phyloP scores from a whole-genome alignment of 176 grass and related monocot genomes.

The Phoenix dactylifera region DNA sequence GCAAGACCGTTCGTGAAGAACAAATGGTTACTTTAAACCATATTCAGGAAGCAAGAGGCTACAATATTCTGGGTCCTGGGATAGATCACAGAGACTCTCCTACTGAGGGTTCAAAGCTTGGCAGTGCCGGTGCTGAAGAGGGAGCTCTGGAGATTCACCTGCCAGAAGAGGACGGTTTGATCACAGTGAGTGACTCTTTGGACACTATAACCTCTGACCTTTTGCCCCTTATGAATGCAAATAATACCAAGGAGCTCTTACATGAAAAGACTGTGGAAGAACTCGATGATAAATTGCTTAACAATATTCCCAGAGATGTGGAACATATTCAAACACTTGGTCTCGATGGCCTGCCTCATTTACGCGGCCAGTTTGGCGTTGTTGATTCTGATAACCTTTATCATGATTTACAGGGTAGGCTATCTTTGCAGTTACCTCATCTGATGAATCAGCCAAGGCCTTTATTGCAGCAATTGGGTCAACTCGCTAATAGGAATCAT shows the following conservation, averaged over 20 bases:
- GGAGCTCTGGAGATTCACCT: constrained; percentile 51
- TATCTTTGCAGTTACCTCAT: constrained; percentile 33
- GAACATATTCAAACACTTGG: constrained; percentile 34
- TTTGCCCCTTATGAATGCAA: constrained; percentile 33
- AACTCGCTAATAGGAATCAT: constrained; percentile 43
- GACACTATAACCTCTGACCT: constrained; percentile 29
- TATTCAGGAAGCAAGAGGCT: constrained; percentile 22
- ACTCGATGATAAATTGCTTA: constrained; percentile 50
- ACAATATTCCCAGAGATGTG: constrained; percentile 37
- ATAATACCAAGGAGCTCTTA: constrained; percentile 36
- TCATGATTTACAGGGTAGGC: constrained; percentile 55
- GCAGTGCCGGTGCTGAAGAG: constrained; percentile 34
- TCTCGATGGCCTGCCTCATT: constrained; percentile 33
- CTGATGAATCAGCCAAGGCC: constrained; percentile 18
- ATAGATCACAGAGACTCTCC: constrained; percentile 21
- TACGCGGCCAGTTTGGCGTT: constrained; percentile 19
- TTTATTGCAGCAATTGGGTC: background rate
- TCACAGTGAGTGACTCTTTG: constrained; percentile 49
- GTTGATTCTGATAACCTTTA: constrained; percentile 40
- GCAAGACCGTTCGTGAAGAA: constrained; percentile 13
- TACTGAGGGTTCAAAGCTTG: constrained; percentile 18
- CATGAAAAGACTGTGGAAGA: constrained; percentile 28
- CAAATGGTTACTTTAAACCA: constrained; percentile 9
- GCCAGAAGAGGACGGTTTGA: constrained; percentile 83
- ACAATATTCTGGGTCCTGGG: constrained; percentile 13